Percentiles rank a stretch among this genome's conserved stretches.
Evolutionary conservation across 1,139 yeast genomes (phyloP).

Genomic region (Candida tropicalis): DNA sequence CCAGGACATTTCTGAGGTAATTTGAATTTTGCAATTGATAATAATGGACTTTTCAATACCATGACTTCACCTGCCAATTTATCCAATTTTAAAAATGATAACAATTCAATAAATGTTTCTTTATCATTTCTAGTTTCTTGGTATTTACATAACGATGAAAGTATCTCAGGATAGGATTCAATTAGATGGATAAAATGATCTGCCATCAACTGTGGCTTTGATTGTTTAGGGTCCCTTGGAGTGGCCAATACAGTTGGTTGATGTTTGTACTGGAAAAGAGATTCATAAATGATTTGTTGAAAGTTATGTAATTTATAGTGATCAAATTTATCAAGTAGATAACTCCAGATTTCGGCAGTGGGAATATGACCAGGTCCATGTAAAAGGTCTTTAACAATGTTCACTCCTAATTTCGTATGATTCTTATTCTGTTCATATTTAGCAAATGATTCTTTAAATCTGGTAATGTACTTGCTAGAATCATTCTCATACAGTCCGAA

Average conservation of each 20-base stretch:
- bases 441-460: constrained; percentile 21
- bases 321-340: constrained; percentile 31
- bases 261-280: constrained; percentile 27
- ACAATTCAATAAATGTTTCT: constrained; percentile 25
- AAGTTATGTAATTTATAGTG: constrained; percentile 24
- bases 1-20: constrained; percentile 13
- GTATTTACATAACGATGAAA: constrained; percentile 30
- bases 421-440: constrained; percentile 16
- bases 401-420: constrained; percentile 28
- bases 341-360: constrained; percentile 24
- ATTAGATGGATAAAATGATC: constrained; percentile 27
- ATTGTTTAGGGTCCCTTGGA: not conserved
- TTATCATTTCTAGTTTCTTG: constrained; percentile 25
- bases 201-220: constrained; percentile 17
- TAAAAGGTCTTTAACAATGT: constrained; percentile 23
- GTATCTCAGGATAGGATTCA: constrained; percentile 30
- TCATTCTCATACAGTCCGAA: constrained; percentile 12
- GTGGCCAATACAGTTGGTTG: constrained; percentile 24
- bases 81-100: constrained; percentile 32
- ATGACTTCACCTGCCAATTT: constrained; percentile 26
- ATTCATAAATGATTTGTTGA: constrained; percentile 30
- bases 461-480: constrained; percentile 22
- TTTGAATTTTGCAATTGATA: constrained; percentile 34
- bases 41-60: constrained; percentile 17
- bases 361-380: constrained; percentile 26